Evolutionary conservation across 2,329 filamentous ascomycete genomes (phyloP).

Genomic region (Aspergillus novofumigatus): DNA sequence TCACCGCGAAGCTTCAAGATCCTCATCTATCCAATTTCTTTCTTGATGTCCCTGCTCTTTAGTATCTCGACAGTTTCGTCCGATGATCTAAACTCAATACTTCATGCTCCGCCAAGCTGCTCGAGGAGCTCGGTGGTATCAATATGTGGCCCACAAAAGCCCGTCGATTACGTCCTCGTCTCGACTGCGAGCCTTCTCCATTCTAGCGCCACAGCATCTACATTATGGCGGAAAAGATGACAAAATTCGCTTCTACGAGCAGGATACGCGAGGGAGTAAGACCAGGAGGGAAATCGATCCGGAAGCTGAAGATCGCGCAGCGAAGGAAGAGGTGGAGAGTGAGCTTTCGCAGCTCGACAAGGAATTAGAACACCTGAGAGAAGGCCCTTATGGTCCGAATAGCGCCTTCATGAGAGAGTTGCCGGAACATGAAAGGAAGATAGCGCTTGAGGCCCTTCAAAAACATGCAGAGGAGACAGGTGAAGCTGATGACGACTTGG

Average conservation of each 20-base stretch:
- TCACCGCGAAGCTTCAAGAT: slow-evolving; percentile 19
- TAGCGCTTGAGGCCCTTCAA: slow-evolving; percentile 40
- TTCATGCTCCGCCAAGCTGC: slow-evolving; percentile 44
- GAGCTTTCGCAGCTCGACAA: slow-evolving; percentile 38
- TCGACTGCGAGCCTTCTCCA: slow-evolving; percentile 29
- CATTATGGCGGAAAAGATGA: slow-evolving; percentile 36
- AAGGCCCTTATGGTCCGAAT: slow-evolving; percentile 42
- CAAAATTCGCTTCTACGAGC: slow-evolving; percentile 43
- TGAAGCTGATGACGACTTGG: slow-evolving; percentile 18
- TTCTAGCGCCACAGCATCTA: slow-evolving; percentile 25
- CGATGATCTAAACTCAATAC: slow-evolving; percentile 33
- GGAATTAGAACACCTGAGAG: slow-evolving; percentile 37
- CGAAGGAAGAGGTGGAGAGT: slow-evolving; percentile 33
- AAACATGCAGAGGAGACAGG: slow-evolving; percentile 38
- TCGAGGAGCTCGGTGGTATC: slow-evolving; percentile 42
- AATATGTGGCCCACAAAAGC: slow-evolving; percentile 35
- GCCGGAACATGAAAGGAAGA: slow-evolving; percentile 38
- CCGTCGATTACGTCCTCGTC: slow-evolving; percentile 22
- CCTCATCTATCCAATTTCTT: slow-evolving; percentile 7
- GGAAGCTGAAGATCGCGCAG: slow-evolving; percentile 36
- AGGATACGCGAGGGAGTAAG: slow-evolving; percentile 34
- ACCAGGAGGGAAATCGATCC: slow-evolving; percentile 35
- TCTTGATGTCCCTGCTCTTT: neutral
- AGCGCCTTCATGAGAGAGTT: slow-evolving; percentile 42
- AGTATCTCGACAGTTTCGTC: slow-evolving; percentile 3